Evolutionary conservation across 148 eudicot genomes (phyloP).

Genomic region (Pouteria glomerata): DNA sequence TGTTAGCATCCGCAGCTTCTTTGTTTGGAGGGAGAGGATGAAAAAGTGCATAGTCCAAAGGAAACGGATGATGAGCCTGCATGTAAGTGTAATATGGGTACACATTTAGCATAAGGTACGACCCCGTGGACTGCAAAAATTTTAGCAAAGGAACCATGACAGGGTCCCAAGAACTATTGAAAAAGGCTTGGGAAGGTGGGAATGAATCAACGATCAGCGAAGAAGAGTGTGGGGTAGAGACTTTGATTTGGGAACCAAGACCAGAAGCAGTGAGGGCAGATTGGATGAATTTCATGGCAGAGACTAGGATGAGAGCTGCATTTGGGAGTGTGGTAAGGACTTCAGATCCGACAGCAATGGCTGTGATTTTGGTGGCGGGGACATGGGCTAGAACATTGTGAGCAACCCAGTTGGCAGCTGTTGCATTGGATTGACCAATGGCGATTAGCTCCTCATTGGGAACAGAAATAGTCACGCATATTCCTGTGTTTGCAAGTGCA

Average conservation of each 20-base stretch:
- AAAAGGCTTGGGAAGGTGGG: slow-evolving; percentile 96
- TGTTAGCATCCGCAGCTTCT: slow-evolving; percentile 93
- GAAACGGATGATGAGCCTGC: slow-evolving; percentile 63
- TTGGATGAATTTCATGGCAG: slow-evolving; percentile 67
- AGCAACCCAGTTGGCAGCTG: slow-evolving; percentile 90
- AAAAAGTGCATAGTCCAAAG: slow-evolving; percentile 87
- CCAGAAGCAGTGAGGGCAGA: slow-evolving; percentile 80
- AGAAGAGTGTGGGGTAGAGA: slow-evolving; percentile 83
- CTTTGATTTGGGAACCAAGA: slow-evolving; percentile 68
- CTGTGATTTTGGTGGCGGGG: slow-evolving; percentile 83
- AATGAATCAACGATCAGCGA: slow-evolving; percentile 80
- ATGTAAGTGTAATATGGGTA: slow-evolving; percentile 84
- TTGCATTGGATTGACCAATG: slow-evolving; percentile 86
- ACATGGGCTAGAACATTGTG: slow-evolving; percentile 70
- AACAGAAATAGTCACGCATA: slow-evolving; percentile 69
- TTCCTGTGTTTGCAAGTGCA: slow-evolving; percentile 76
- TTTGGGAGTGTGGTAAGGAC: slow-evolving; percentile 80
- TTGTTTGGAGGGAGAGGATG: slow-evolving; percentile 86
- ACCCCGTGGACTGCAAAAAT: slow-evolving; percentile 67
- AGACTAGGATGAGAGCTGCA: slow-evolving; percentile 75
- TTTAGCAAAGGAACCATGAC: slow-evolving; percentile 73
- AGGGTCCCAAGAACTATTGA: slow-evolving; percentile 80
- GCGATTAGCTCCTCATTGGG: slow-evolving; percentile 84
- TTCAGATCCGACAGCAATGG: slow-evolving; percentile 84
- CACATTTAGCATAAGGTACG: slow-evolving; percentile 81